Base-by-base conservation (phyloP, 768 basidiomycete genomes). In the Leccinum broughii region DNA sequence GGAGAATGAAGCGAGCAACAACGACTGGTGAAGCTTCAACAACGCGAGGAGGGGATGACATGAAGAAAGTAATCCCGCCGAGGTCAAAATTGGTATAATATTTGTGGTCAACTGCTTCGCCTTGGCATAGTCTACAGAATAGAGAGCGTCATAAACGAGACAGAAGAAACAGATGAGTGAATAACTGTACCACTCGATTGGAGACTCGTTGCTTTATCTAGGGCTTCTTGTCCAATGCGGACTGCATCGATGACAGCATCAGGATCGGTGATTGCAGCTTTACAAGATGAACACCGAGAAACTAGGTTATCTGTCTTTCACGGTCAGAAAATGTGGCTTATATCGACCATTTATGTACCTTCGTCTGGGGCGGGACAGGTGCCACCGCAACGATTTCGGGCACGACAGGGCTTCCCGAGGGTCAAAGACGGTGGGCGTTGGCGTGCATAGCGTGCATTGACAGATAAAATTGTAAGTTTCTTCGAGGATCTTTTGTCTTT, bases 401-500 rank as follows among this genome's bases (percentile, higher is more conserved):
- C 93, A 95, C 67, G 73, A 80, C 26, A 95, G 73, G 6, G 84
- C 78, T 68, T 86, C 87, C 54, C 94, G 80, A 22, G 83, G 84
- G 67, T 97, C 93, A 0, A 83, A 71, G 0, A 55, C 35, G 6
- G 24, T 30, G 48, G 51, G 2, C 59, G 64, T 0, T 62, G 51
- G 55, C 14, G 54, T 59, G 70, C 92, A 95, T 0, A 91, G 72
- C 0, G 62, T 28, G 68, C 96, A 98, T 11, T 59, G 66, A 66
- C 95, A 98, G 8, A 66, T 75, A 66, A 98, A 98, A 64, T 83
- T 81, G 73, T 98, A 97, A 1, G 90, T 87, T 60, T 89, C 86
- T 49, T 75, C 66, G 20, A 98, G 78, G 1, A 82, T 76, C 34
- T 73, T 71, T 61, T 83, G 87, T 30, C 95, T 79, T 20, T 78